phyloP scores from a whole-genome alignment of 1,284 basidiomycete genomes.

The Xerocomus minutiporus region DNA sequence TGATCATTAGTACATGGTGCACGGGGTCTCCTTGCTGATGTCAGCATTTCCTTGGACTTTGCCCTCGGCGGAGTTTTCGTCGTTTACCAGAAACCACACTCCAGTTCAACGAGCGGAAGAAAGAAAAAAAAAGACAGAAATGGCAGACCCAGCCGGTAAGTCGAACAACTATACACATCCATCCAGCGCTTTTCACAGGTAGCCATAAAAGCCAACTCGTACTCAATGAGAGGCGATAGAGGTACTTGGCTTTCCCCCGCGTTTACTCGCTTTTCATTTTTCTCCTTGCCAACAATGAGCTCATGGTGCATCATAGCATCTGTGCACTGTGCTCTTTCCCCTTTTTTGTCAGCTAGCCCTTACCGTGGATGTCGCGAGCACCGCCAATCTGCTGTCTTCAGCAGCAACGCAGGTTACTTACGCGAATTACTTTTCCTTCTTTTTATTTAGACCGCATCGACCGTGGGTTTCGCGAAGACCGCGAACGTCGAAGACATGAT shows the following conservation, averaged over 20 bases:
- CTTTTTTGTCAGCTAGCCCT: conserved; percentile 57
- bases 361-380: conserved; percentile 34
- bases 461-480: conserved; percentile 51
- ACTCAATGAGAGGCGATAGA: conserved; percentile 33
- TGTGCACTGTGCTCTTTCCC: conserved; percentile 53
- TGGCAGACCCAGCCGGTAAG: conserved; percentile 40
- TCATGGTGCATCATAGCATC: conserved; percentile 59
- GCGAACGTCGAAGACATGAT: conserved; percentile 50
- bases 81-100: conserved; percentile 27
- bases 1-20: conserved; percentile 4
- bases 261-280: conserved; percentile 23
- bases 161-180: conserved; percentile 7
- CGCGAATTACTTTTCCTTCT: conserved; percentile 39
- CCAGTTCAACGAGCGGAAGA: conserved; percentile 5
- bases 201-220: conserved; percentile 29
- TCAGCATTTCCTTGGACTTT: conserved; percentile 18
- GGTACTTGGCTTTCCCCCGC: conserved; percentile 31
- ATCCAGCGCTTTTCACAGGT: conserved; percentile 27
- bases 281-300: conserved; percentile 35
- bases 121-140: conserved; percentile 31
- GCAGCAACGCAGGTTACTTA: conserved; percentile 48
- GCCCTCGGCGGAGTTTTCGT: conserved; percentile 19
- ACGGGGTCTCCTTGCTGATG: conserved; percentile 27
- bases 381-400: conserved; percentile 35
- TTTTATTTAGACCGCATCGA: conserved; percentile 44